phyloP scores from a whole-genome alignment of 1,284 basidiomycete species.

The Marasmius sp. region DNA sequence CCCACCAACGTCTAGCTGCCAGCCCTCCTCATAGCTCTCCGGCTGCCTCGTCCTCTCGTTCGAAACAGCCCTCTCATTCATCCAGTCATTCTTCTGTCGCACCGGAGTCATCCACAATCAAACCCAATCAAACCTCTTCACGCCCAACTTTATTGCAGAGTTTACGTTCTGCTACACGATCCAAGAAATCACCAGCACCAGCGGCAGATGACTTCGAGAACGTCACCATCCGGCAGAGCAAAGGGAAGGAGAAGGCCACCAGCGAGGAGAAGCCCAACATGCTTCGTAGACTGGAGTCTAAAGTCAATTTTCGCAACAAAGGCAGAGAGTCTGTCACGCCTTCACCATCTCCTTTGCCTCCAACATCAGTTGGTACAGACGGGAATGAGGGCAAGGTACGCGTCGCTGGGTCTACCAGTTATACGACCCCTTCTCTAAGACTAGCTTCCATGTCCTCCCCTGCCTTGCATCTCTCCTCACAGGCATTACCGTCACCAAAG shows the following conservation, averaged over 20 bases:
- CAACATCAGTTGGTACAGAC: constrained; percentile 25
- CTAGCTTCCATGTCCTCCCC: constrained; percentile 73
- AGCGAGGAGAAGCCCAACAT: constrained; percentile 36
- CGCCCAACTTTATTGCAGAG: constrained; percentile 67
- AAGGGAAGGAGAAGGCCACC: constrained; percentile 40
- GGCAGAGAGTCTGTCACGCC: constrained; percentile 43
- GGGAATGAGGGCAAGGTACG: constrained; percentile 39
- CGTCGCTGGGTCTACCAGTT: constrained; percentile 54
- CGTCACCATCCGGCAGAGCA: constrained; percentile 37
- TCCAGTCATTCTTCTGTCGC: constrained; percentile 23
- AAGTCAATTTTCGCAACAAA: constrained; percentile 53
- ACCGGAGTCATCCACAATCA: constrained; percentile 40
- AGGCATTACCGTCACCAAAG: constrained; percentile 49
- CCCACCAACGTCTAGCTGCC: constrained; percentile 40
- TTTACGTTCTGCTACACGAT: constrained; percentile 59
- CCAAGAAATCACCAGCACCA: constrained; percentile 41
- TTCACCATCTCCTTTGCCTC: constrained; percentile 39
- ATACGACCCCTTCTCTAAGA: constrained; percentile 61
- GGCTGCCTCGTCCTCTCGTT: constrained; percentile 44
- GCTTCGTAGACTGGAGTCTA: constrained; percentile 41
- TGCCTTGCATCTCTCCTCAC: constrained; percentile 57
- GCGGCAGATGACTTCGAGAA: constrained; percentile 42
- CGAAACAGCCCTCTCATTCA: constrained; percentile 32
- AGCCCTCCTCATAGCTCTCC: constrained; percentile 31
- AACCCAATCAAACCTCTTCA: constrained; percentile 56